Evolutionary conservation across 768 basidiomycete genomes (phyloP).

Genomic region (Macrolepiota fuliginosa): DNA sequence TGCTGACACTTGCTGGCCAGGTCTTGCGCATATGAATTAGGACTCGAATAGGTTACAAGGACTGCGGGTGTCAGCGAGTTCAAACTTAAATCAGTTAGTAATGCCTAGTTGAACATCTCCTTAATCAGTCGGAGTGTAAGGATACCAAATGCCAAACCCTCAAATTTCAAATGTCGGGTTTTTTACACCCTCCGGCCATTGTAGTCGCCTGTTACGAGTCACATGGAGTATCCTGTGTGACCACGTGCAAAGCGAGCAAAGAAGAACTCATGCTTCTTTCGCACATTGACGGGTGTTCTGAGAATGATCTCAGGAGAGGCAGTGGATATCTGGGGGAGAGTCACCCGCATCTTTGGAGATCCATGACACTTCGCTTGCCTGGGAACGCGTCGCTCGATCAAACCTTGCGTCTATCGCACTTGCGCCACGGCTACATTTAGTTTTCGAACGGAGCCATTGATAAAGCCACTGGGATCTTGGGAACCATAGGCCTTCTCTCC

Average conservation of each 20-base stretch:
- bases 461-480: neutral
- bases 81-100: too few relatives aligned
- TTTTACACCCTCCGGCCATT: neutral
- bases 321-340: neutral
- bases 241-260: neutral
- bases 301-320: constrained; percentile 4
- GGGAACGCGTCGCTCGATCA: neutral
- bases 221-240: neutral
- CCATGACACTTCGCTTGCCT: neutral
- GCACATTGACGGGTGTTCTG: neutral
- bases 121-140: neutral
- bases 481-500: neutral
- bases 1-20: neutral
- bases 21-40: too few relatives aligned
- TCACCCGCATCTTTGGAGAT: neutral
- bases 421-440: constrained; percentile 8
- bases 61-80: too few relatives aligned
- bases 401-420: neutral
- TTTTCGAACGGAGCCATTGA: neutral
- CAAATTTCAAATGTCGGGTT: neutral
- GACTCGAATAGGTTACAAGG: too few relatives aligned
- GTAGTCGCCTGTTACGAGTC: neutral
- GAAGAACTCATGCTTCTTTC: neutral
- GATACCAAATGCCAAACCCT: neutral
- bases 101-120: too few relatives aligned